Evolutionary conservation across 106 monocot species (phyloP).

Genomic region (Phalaenopsis equestris): DNA sequence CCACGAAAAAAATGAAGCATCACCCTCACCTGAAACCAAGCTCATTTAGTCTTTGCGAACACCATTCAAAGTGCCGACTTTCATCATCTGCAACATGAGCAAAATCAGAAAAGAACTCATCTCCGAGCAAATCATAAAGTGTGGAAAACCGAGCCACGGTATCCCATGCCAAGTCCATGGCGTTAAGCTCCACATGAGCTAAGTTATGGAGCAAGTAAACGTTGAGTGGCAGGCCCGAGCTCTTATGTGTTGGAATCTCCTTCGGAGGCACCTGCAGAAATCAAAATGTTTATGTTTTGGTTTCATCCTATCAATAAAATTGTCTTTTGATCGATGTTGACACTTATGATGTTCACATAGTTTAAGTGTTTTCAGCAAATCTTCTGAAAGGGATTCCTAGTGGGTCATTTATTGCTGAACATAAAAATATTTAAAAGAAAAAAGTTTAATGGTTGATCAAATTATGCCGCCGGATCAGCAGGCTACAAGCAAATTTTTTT

Average conservation of each 20-base stretch:
- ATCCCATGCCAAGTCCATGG: conserved; percentile 93
- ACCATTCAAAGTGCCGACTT: conserved; percentile 87
- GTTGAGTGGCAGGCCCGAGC: conserved; percentile 69
- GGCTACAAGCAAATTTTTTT: no score
- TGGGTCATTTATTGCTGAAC: no score
- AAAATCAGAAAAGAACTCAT: conserved; percentile 77
- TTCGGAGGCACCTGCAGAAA: conserved; percentile 51
- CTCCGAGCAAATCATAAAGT: conserved; percentile 41
- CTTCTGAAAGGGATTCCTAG: no score
- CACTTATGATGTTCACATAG: no score
- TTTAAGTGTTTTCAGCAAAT: no score
- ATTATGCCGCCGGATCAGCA: no score
- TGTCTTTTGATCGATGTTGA: no score
- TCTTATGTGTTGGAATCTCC: conserved; percentile 71
- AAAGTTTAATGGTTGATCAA: no score
- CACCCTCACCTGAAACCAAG: conserved; percentile 72
- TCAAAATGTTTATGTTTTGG: no score
- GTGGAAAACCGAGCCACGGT: conserved; percentile 74
- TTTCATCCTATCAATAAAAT: no score
- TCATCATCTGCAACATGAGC: conserved; percentile 96
- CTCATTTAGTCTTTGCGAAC: conserved; percentile 69
- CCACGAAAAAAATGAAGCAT: neutral
- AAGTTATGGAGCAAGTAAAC: conserved; percentile 84
- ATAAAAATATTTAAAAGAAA: no score
- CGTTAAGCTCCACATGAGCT: conserved; percentile 95